These are phyloP conservation scores for Ophiocordyceps camponoti-leonardi DNA, from an alignment of 2,329 filamentous ascomycete species.

Conservation along the genomic window DNA sequence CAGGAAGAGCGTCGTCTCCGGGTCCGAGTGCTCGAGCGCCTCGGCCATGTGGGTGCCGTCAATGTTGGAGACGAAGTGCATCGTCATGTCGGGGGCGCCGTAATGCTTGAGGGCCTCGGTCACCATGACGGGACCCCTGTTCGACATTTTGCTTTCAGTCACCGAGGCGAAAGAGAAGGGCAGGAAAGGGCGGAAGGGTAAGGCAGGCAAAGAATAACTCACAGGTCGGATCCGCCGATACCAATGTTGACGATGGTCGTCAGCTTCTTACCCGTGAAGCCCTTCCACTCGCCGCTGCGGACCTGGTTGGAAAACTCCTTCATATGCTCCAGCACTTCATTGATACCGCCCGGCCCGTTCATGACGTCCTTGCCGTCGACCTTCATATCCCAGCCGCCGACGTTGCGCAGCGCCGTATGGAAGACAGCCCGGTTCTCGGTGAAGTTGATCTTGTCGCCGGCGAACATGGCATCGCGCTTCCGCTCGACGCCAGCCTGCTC, in stretches of 20 bases:
- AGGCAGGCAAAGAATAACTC: constrained; percentile 22
- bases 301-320: constrained; percentile 96
- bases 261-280: constrained; percentile 92
- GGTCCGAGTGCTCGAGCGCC: constrained; percentile 73
- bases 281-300: constrained; percentile 89
- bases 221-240: constrained; percentile 97
- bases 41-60: constrained; percentile 96
- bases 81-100: constrained; percentile 65
- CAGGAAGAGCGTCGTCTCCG: constrained; percentile 97
- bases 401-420: constrained; percentile 86
- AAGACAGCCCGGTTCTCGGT: constrained; percentile 93
- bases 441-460: constrained; percentile 97
- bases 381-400: constrained; percentile 61
- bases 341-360: constrained; percentile 73
- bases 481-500: constrained; percentile 82
- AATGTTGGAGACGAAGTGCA: constrained; percentile 99
- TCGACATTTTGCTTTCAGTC: constrained; percentile 1
- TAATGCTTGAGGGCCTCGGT: constrained; percentile 95
- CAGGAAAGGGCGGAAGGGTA: background rate
- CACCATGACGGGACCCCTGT: constrained; percentile 92
- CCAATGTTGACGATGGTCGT: constrained; percentile 94
- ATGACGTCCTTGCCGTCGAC: constrained; percentile 91
- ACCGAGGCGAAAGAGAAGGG: no score
- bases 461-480: constrained; percentile 95
- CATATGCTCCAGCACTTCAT: constrained; percentile 87